Evolutionary conservation across 441 rosid species (phyloP).

Genomic region (Populus tomentosa): DNA sequence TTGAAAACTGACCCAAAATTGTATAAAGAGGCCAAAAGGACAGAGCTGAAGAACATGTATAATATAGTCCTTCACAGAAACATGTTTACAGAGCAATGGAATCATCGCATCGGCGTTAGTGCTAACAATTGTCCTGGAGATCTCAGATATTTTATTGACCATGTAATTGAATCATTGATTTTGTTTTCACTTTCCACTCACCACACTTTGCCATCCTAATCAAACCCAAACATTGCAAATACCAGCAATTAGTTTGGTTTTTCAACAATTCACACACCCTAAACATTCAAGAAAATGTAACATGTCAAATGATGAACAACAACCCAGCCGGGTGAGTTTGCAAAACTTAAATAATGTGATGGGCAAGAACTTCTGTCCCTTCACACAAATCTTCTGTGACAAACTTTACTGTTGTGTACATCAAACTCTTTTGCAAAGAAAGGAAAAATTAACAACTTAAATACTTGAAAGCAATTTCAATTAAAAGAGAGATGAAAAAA

Average conservation of each 20-base stretch:
- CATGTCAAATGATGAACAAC: constrained; percentile 27
- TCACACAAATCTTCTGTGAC: constrained; percentile 37
- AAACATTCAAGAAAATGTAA: constrained; percentile 26
- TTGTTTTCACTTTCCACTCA: constrained; percentile 16
- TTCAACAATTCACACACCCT: constrained; percentile 21
- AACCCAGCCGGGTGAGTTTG: constrained; percentile 32
- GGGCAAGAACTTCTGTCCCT: constrained; percentile 35
- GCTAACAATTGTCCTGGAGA: constrained; percentile 3
- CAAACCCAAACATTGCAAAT: constrained; percentile 22
- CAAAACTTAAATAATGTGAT: constrained; percentile 35
- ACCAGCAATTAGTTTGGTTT: constrained; percentile 16
- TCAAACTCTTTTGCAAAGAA: constrained; percentile 34
- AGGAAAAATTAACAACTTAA: constrained; percentile 33
- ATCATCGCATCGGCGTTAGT: background rate
- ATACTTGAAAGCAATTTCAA: constrained; percentile 12
- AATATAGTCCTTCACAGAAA: background rate
- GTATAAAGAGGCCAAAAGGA: background rate
- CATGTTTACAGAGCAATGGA: constrained; percentile 3
- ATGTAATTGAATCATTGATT: constrained; percentile 1
- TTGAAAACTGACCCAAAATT: background rate
- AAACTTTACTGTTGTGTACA: constrained; percentile 30
- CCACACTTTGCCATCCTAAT: constrained; percentile 24
- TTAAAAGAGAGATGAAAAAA: constrained; percentile 5
- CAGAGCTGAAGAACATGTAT: background rate
- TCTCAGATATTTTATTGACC: background rate